Evolutionary conservation across 2,329 filamentous ascomycete genomes (phyloP).

Genomic region (Fusarium compactum): DNA sequence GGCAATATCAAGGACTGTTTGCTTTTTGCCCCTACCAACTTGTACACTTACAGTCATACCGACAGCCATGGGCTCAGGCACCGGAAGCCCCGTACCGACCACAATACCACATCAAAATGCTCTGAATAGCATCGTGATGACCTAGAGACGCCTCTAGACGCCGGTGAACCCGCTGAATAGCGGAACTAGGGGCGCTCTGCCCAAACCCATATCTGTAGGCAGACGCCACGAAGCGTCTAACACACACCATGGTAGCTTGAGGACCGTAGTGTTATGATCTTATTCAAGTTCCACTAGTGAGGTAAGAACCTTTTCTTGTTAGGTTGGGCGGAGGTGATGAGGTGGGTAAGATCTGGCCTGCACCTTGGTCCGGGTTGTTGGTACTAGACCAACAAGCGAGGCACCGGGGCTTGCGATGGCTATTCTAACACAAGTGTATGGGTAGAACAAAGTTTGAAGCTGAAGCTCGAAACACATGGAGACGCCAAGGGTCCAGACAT

Average conservation of each 20-base stretch:
- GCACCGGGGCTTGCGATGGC: not conserved
- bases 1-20: not conserved
- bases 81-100: slow-evolving; percentile 36
- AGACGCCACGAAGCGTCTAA: slow-evolving; percentile 37
- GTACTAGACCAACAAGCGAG: slow-evolving; percentile 2
- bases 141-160: slow-evolving; percentile 8
- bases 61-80: slow-evolving; percentile 9
- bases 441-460: slow-evolving; percentile 5
- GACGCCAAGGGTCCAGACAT: slow-evolving; percentile 30
- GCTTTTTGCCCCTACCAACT: slow-evolving; percentile 6
- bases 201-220: slow-evolving; percentile 25
- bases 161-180: slow-evolving; percentile 1
- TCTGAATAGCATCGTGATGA: not conserved
- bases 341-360: not conserved
- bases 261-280: not conserved
- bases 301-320: slow-evolving; percentile 1
- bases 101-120: slow-evolving; percentile 20
- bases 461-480: slow-evolving; percentile 26
- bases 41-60: slow-evolving; percentile 6
- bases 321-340: not conserved
- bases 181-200: slow-evolving; percentile 10
- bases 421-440: slow-evolving; percentile 9
- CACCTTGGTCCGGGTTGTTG: not conserved
- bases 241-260: not conserved
- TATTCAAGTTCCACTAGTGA: slow-evolving; percentile 1